A percentile compares a stretch with the other conserved stretches of the same genome.
Evolutionary conservation across 2,329 filamentous ascomycete genomes (phyloP).

Genomic region (Bipolaris sorokiniana): DNA sequence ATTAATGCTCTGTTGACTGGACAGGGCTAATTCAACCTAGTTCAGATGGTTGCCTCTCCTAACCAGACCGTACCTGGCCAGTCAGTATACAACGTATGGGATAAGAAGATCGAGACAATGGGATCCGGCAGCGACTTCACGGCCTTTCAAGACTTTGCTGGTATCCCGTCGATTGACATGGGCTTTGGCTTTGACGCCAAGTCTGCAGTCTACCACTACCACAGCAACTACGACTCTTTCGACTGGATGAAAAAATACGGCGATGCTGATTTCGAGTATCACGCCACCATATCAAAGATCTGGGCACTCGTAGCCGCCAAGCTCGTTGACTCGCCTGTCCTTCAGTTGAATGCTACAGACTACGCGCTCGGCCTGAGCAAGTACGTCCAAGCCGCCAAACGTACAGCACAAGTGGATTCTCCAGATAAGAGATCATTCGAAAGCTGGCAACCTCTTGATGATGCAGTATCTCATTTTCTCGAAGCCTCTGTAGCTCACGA

Average conservation of each 20-base stretch:
- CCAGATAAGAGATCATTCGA: constrained; percentile 31
- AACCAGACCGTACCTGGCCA: constrained; percentile 75
- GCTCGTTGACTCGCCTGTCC: constrained; percentile 55
- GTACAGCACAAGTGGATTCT: constrained; percentile 31
- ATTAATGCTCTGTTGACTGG: background rate
- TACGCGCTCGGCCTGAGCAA: constrained; percentile 52
- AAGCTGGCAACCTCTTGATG: constrained; percentile 56
- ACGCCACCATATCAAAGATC: constrained; percentile 57
- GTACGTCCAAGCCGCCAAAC: constrained; percentile 53
- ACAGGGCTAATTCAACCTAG: constrained; percentile 26
- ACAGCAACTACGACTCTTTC: constrained; percentile 84
- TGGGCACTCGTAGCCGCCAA: constrained; percentile 55
- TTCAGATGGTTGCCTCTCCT: constrained; percentile 53
- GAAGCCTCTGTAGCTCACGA: constrained; percentile 60
- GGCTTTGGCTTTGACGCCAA: constrained; percentile 50
- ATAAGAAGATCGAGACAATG: constrained; percentile 62
- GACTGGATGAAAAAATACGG: constrained; percentile 83
- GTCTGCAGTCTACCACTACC: constrained; percentile 72
- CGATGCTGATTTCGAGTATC: constrained; percentile 67
- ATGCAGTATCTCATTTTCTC: constrained; percentile 57
- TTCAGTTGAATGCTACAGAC: constrained; percentile 56
- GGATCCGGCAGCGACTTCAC: constrained; percentile 60
- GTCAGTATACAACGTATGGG: constrained; percentile 70
- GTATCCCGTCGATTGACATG: constrained; percentile 57
- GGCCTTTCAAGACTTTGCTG: constrained; percentile 60